Evolutionary conservation across 805 yeast genomes (phyloP).

Genomic region (Spathaspora sp.): DNA sequence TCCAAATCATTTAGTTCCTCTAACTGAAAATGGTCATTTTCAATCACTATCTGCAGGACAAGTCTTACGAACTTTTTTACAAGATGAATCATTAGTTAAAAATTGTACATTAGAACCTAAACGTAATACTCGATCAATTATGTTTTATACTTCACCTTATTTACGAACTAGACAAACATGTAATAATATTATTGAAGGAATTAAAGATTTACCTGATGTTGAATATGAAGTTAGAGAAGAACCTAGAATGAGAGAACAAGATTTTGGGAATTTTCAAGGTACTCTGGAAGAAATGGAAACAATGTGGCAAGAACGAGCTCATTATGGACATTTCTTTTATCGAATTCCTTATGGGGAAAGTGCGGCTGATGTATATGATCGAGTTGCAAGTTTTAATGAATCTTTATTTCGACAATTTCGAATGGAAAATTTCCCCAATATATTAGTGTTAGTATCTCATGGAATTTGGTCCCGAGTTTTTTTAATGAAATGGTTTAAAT

Average conservation of each 20-base stretch:
- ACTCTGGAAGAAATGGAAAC: conserved; percentile 71
- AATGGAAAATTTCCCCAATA: conserved; percentile 66
- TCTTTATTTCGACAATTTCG: conserved; percentile 79
- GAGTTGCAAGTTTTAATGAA: conserved; percentile 88
- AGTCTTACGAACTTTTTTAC: conserved; percentile 38
- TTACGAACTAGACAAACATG: conserved; percentile 81
- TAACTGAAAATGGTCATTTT: conserved; percentile 66
- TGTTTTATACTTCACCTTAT: conserved; percentile 87
- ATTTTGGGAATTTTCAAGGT: conserved; percentile 89
- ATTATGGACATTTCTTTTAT: conserved; percentile 77
- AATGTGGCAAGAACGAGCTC: conserved; percentile 81
- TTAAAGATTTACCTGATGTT: conserved; percentile 41
- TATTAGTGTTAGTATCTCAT: conserved; percentile 82
- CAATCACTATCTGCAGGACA: conserved; percentile 63
- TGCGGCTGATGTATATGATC: conserved; percentile 92
- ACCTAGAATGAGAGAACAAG: conserved; percentile 91
- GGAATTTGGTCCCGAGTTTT: conserved; percentile 95
- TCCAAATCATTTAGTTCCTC: conserved; percentile 76
- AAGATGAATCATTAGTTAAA: conserved; percentile 31
- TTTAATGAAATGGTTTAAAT: conserved; percentile 89
- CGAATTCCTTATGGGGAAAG: conserved; percentile 92
- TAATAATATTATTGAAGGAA: conserved; percentile 60
- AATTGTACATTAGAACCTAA: conserved; percentile 3
- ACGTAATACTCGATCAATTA: conserved; percentile 37
- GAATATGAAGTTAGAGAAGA: conserved; percentile 69